Base-by-base conservation (phyloP, 108 stramenopile species). In the Pseudonitzschia delicatissima region DNA sequence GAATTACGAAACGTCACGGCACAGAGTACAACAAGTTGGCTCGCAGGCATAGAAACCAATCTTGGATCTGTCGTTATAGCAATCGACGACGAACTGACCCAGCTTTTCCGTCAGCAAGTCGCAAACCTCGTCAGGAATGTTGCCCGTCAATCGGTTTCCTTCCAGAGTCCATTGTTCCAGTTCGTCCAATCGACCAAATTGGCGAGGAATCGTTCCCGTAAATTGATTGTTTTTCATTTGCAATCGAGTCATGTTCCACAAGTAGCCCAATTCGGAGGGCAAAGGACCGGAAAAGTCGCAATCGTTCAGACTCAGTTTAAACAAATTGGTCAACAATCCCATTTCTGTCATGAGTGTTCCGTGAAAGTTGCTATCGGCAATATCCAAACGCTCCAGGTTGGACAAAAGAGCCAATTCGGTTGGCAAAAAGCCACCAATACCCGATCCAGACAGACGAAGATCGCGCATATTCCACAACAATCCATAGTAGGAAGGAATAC, bases 341-440 rank as follows among this genome's bases (percentile, higher is more conserved):
- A 82, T 62, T 50, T 78, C 72, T 1, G 86, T 74, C 53, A 80
- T 80, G 50, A 87, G 50, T 5, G 80, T 77, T 13, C 86, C 86
- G 6, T 47, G 48, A 59, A 87, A 79, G 50, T 77, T 75, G 64
- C 82, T 84, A 31, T 75, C 55, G 40, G 78, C 82, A 28, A 87
- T 31, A 26, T 87, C 82, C 27, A 87, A 40, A 60, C 82, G 82
- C 29, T 83, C 63, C 59, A 86, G 53, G 35, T 82, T 83, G 32
- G 83, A 81, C 40, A 76, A 29, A 59, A 82, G 68, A 5, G 58
- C 65, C 58, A 92, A 68, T 21, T 92, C 91, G 8, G 79, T 75
- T 13, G 91, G 91, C 33, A 92, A 64, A 15, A 60, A 62, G 13
- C 91, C 91, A 32, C 69, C 78, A 20, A 92, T 60, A 62, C 87